Evolutionary conservation across 1,284 basidiomycete genomes (phyloP).

Genomic region (Exobasidium cylindrosporum): DNA sequence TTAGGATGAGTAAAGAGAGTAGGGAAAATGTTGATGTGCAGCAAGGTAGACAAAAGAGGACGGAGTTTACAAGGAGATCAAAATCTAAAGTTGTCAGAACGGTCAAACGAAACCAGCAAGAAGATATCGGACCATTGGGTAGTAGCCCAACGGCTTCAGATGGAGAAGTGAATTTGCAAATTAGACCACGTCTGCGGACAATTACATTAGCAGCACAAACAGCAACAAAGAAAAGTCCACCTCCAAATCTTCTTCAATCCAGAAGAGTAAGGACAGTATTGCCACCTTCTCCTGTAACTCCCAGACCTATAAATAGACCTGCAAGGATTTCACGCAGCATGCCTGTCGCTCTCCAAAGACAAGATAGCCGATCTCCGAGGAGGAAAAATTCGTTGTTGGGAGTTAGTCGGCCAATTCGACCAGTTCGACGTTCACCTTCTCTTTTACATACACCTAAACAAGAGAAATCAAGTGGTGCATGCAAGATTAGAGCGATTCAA

Average conservation of each 20-base stretch:
- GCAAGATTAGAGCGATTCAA: not conserved
- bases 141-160: too few species aligned
- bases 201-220: not conserved
- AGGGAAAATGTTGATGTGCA: too few species aligned
- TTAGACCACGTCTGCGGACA: not conserved
- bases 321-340: not conserved
- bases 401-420: not conserved
- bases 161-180: too few species aligned
- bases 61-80: too few species aligned
- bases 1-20: too few species aligned
- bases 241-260: not conserved
- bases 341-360: too few species aligned
- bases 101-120: too few species aligned
- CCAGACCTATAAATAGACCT: not conserved
- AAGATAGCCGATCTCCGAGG: not conserved
- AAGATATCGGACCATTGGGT: too few species aligned
- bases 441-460: not conserved
- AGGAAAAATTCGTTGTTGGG: not conserved
- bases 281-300: not conserved
- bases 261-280: not conserved
- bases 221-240: not conserved
- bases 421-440: not conserved
- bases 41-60: too few species aligned
- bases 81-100: too few species aligned
- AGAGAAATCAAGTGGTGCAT: too few species aligned